Evolutionary conservation across 139 green algal species (phyloP), one percentile per base, ranked within the genome.

Genomic region (Raphidocelis subcapitata): DNA sequence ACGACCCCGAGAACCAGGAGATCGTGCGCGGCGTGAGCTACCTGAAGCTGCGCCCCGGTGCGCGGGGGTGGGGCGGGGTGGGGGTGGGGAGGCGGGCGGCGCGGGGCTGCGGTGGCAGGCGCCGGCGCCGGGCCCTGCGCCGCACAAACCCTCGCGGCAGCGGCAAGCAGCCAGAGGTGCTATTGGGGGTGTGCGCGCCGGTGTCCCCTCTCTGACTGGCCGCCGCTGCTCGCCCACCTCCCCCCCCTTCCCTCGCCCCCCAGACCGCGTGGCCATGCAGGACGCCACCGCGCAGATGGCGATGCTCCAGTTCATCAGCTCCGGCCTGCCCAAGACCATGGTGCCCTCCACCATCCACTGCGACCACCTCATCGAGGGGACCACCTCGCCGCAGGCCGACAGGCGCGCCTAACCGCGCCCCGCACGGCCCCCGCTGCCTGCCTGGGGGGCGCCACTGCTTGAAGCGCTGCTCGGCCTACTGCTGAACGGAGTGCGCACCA

Each of bases 281-380:
- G 93, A 98, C 61, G 94, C 93, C 29, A 98, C 94, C 29, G 93
- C 93, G 5, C 94, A 98, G 88, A 98, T 97, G 93, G 93, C 93
- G 37, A 94, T 98, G 84, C 86, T 98, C 47, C 94, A 97, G 79
- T 98, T 98, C 88, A 98, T 98, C 73, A 96, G 91, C 32, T 96
- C 90, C 0, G 93, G 93, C 18, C 83, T 98, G 70, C 93, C 92
- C 33, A 90, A 93, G 79, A 92, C 91, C 63, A 85, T 90, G 59
- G 92, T 97, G 65, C 93, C 93, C 51, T 94, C 92, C 61, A 98
- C 93, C 73, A 97, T 98, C 59, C 94, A 98, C 83, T 97, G 93
- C 77, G 93, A 97, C 67, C 94, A 98, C 80, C 75, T 97, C n/a
- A 97, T 97, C 63, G 93, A 98, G 88, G 94, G 89, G 32, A 98